phyloP scores from a whole-genome alignment of 2,329 filamentous ascomycete genomes.

The Aspergillus bombycis region DNA sequence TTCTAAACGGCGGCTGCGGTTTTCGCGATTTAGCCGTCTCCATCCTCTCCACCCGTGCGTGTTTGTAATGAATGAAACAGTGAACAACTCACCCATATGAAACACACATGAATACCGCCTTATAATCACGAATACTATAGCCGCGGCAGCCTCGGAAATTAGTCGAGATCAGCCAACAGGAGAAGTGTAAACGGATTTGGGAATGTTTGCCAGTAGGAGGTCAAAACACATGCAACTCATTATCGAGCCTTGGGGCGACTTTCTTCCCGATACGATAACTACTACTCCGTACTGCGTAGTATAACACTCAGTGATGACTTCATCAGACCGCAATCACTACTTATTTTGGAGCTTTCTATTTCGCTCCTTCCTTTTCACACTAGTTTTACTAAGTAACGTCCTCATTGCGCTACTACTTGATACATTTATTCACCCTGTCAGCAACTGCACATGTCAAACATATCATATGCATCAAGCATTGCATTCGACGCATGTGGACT shows the following conservation, averaged over 20 bases:
- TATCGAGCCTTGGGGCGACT: neutral
- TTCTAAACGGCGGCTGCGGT: neutral
- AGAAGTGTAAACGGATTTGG: neutral
- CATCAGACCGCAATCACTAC: neutral
- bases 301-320: neutral
- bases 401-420: neutral
- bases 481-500: neutral
- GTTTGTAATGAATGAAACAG: neutral
- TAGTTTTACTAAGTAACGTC: neutral
- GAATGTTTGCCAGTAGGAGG: neutral
- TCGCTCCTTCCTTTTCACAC: neutral
- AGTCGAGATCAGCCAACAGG: neutral
- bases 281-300: too few relatives aligned
- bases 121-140: neutral
- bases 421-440: neutral
- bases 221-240: neutral
- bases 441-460: neutral
- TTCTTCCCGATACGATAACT: neutral
- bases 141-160: constrained; percentile 6
- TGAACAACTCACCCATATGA: constrained; percentile 1
- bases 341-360: neutral
- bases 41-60: too few relatives aligned
- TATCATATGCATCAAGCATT: neutral
- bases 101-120: neutral
- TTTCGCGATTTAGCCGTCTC: neutral